Percentiles rank a stretch among this genome's conserved stretches.
These are phyloP conservation scores for Pichia ethanolica DNA, from an alignment of 805 yeast genomes.

Conservation along the genomic window DNA sequence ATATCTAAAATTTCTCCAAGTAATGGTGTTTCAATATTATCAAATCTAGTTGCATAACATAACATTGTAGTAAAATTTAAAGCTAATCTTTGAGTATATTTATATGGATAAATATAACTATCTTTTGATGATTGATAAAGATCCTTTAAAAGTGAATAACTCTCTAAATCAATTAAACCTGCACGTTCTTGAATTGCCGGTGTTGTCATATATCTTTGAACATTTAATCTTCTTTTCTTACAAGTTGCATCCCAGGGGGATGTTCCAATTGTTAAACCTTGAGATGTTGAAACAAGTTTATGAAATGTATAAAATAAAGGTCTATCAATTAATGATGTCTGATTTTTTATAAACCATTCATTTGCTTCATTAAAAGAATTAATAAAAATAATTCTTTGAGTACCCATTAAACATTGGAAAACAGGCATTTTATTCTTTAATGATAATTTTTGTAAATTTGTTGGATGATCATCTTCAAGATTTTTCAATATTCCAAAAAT, in stretches of 20 bases:
- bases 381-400: slow-evolving; percentile 15
- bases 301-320: slow-evolving; percentile 20
- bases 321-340: slow-evolving; percentile 15
- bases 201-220: slow-evolving; percentile 32
- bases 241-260: slow-evolving; percentile 36
- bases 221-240: slow-evolving; percentile 30
- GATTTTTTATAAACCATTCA: slow-evolving; percentile 20
- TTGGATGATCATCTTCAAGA: slow-evolving; percentile 28
- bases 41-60: slow-evolving; percentile 33
- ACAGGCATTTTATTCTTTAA: slow-evolving; percentile 23
- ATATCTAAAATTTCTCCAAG: slow-evolving; percentile 25
- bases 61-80: slow-evolving; percentile 32
- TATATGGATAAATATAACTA: slow-evolving; percentile 19
- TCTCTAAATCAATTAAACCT: slow-evolving; percentile 29
- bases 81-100: slow-evolving; percentile 29
- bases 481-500: slow-evolving; percentile 26
- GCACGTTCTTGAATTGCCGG: slow-evolving; percentile 30
- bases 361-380: slow-evolving; percentile 13
- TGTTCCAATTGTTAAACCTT: slow-evolving; percentile 36
- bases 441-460: slow-evolving; percentile 25
- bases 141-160: slow-evolving; percentile 26
- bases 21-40: slow-evolving; percentile 22
- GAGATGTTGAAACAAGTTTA: slow-evolving; percentile 20
- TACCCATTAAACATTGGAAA: slow-evolving; percentile 19
- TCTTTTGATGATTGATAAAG: slow-evolving; percentile 13